A percentile compares a stretch with the other conserved stretches of the same genome.
phyloP scores from a whole-genome alignment of 805 yeast genomes.

The Zygosaccharomyces kombuchaensis region DNA sequence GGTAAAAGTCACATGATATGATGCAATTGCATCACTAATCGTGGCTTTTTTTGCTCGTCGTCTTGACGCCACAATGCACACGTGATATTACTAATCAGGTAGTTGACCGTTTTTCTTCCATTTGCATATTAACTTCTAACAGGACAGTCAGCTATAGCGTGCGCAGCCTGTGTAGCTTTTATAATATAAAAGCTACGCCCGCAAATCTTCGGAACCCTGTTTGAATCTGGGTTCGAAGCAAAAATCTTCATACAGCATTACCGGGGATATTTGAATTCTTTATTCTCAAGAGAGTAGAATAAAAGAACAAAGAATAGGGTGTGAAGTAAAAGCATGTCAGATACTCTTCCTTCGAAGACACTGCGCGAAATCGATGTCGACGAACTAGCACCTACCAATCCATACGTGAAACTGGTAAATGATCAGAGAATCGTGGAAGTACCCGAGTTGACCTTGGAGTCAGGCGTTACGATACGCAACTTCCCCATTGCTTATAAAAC shows the following conservation, averaged over 20 bases:
- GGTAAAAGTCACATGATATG: background rate
- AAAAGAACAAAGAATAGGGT: background rate
- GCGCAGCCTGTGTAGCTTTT: background rate
- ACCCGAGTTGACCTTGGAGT: conserved; percentile 71
- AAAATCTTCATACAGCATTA: background rate
- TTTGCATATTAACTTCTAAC: conserved; percentile 1
- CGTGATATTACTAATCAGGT: background rate
- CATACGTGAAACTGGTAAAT: conserved; percentile 62
- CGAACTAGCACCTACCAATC: conserved; percentile 42
- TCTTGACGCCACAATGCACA: conserved; percentile 2
- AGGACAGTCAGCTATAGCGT: background rate
- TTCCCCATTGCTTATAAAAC: conserved; percentile 95
- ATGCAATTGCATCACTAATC: background rate
- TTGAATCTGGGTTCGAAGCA: background rate
- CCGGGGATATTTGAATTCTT: background rate
- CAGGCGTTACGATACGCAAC: conserved; percentile 63
- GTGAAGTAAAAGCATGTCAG: conserved; percentile 11
- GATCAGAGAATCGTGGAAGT: conserved; percentile 76
- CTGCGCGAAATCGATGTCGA: conserved; percentile 24
- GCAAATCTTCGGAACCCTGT: background rate
- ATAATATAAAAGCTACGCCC: conserved; percentile 2
- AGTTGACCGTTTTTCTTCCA: background rate
- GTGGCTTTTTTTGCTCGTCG: background rate
- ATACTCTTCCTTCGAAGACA: conserved; percentile 15
- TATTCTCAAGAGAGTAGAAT: background rate